These are phyloP conservation scores for Candida endomychidarum DNA, from an alignment of 805 yeast species.

Conservation along the genomic window DNA sequence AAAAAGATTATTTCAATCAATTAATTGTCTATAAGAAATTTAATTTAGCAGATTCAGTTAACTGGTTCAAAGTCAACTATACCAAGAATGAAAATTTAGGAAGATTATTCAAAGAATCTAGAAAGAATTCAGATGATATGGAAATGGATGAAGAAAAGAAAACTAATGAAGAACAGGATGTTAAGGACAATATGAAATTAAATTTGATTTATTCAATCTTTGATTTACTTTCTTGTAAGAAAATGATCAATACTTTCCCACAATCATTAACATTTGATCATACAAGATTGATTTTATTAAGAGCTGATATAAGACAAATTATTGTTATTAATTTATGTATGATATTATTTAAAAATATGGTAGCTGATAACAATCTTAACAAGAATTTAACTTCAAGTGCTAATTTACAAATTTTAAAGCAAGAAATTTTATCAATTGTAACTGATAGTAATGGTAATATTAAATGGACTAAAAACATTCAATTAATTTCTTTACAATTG, in stretches of 20 bases:
- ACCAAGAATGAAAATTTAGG: conserved; percentile 18
- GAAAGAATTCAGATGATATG: conserved; percentile 3
- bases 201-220: conserved; percentile 50
- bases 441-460: conserved; percentile 84
- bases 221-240: conserved; percentile 70
- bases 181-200: conserved; percentile 9
- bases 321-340: conserved; percentile 77
- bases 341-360: conserved; percentile 69
- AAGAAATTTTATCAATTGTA: conserved; percentile 73
- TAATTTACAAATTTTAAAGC: conserved; percentile 52
- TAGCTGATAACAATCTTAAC: conserved; percentile 32
- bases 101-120: neutral
- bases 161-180: neutral
- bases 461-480: conserved; percentile 85
- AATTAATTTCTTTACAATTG: conserved; percentile 68
- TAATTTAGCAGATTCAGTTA: conserved; percentile 57
- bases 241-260: conserved; percentile 81
- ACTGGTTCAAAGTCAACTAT: conserved; percentile 58
- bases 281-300: conserved; percentile 67
- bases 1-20: conserved; percentile 73
- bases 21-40: conserved; percentile 55
- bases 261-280: conserved; percentile 82
- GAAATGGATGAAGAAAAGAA: neutral
- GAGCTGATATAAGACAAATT: conserved; percentile 84
- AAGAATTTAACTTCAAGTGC: conserved; percentile 30